phyloP scores from a whole-genome alignment of 495 filamentous ascomycete species.

The Aspergillus affinis region DNA sequence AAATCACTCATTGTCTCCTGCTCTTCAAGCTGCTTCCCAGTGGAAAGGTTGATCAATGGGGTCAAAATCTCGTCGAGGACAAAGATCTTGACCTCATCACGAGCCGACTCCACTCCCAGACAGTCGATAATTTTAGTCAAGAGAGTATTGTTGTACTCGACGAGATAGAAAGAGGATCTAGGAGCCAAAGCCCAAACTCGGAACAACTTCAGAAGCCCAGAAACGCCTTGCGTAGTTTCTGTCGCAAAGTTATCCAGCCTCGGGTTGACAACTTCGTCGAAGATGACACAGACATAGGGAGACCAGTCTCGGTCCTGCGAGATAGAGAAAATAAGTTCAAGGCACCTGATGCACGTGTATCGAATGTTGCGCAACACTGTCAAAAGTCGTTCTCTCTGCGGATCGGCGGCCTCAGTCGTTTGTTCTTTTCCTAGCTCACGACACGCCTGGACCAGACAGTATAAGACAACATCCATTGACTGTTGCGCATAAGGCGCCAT shows the following conservation, averaged over 20 bases:
- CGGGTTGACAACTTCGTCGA: slow-evolving; percentile 71
- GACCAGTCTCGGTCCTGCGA: slow-evolving; percentile 66
- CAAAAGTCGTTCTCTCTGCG: slow-evolving; percentile 42
- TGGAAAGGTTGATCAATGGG: slow-evolving; percentile 57
- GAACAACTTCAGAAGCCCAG: slow-evolving; percentile 77
- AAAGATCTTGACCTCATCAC: slow-evolving; percentile 85
- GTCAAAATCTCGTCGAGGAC: slow-evolving; percentile 69
- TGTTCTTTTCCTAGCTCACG: slow-evolving; percentile 49
- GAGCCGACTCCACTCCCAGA: slow-evolving; percentile 69
- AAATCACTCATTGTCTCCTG: slow-evolving; percentile 54
- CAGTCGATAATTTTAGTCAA: slow-evolving; percentile 69
- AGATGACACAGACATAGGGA: slow-evolving; percentile 65
- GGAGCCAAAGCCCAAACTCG: slow-evolving; percentile 72
- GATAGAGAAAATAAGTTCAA: slow-evolving; percentile 72
- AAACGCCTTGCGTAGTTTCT: slow-evolving; percentile 87
- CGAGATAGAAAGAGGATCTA: slow-evolving; percentile 66
- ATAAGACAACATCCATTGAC: slow-evolving; percentile 72
- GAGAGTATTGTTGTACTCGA: slow-evolving; percentile 59
- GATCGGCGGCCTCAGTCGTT: slow-evolving; percentile 37
- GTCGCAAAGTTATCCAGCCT: slow-evolving; percentile 76
- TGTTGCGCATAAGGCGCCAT: slow-evolving; percentile 59
- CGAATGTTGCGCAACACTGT: slow-evolving; percentile 69
- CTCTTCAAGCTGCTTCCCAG: slow-evolving; percentile 43
- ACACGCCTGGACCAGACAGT: slow-evolving; percentile 73
- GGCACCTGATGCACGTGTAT: slow-evolving; percentile 71